Percentiles rank a stretch among this genome's conserved stretches.
These are phyloP conservation scores for Aspergillus nomiae DNA, from an alignment of 2,329 filamentous ascomycete species.

Conservation along the genomic window DNA sequence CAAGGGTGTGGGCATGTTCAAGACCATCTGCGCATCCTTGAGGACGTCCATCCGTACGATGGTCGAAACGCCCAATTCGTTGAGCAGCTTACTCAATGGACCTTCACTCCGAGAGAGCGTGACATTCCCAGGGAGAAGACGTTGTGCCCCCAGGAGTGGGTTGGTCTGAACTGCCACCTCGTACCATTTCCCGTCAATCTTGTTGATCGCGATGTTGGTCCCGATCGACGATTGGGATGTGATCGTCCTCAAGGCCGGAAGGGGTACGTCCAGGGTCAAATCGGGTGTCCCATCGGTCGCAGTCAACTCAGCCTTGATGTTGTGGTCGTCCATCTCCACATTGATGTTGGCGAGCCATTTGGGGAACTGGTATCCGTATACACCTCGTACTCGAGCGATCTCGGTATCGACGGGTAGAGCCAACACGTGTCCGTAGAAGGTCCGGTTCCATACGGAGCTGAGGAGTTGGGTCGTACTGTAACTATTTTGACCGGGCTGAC, in stretches of 20 bases:
- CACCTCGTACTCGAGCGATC: slow-evolving; percentile 3
- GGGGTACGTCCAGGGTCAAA: background rate
- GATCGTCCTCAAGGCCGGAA: background rate
- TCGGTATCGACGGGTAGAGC: slow-evolving; percentile 3
- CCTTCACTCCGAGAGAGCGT: background rate
- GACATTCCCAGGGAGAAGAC: background rate
- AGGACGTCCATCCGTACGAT: background rate
- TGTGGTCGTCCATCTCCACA: background rate
- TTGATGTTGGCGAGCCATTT: slow-evolving; percentile 6
- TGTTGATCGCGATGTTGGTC: background rate
- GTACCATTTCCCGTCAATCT: background rate
- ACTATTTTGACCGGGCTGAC: background rate
- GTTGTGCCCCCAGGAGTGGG: background rate
- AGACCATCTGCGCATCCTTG: background rate
- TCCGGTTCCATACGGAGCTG: background rate
- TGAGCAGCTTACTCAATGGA: background rate
- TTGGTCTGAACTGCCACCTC: background rate
- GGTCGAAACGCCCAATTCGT: background rate
- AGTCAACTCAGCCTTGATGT: background rate
- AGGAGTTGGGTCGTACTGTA: background rate
- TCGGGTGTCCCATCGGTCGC: slow-evolving; percentile 3
- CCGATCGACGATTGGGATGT: background rate
- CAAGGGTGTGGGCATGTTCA: background rate
- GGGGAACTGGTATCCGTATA: slow-evolving; percentile 1
- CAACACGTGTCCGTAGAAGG: slow-evolving; percentile 2